These are phyloP conservation scores for Rhizoclosmatium globosum DNA, from an alignment of 192 early-diverging fungal genomes.

Conservation along the genomic window DNA sequence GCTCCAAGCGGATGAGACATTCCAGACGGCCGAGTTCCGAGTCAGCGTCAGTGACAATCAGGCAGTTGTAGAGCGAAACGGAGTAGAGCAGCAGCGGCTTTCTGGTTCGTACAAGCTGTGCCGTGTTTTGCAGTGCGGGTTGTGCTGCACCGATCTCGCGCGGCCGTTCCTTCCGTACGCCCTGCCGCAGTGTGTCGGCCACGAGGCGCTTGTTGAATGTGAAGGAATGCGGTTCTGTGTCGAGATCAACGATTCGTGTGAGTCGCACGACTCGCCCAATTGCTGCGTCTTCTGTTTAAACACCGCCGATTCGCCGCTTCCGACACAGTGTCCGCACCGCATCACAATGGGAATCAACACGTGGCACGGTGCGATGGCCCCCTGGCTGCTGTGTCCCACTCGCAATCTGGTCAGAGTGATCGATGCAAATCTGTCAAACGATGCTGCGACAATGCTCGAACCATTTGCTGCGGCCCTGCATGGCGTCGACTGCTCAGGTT, in stretches of 20 bases:
- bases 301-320: not conserved
- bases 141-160: constrained; percentile 35
- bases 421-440: not conserved
- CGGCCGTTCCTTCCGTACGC: constrained; percentile 33
- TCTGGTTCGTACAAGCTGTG: not conserved
- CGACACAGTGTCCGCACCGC: constrained; percentile 34
- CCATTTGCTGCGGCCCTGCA: constrained; percentile 40
- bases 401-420: constrained; percentile 24
- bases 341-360: constrained; percentile 39
- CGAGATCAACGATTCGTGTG: constrained; percentile 33
- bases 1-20: not conserved
- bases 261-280: not conserved
- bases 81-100: not conserved
- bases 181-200: constrained; percentile 36
- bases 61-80: not conserved
- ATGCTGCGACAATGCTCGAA: constrained; percentile 9
- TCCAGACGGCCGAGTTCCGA: not conserved
- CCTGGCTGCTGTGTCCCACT: constrained; percentile 17
- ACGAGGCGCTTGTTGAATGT: constrained; percentile 28
- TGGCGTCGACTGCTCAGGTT: constrained; percentile 3
- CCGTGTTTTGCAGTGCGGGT: constrained; percentile 2
- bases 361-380: constrained; percentile 36
- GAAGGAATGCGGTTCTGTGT: not conserved
- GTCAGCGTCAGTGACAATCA: not conserved
- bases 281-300: constrained; percentile 1